Conservation (phyloP, 2,329 filamentous ascomycete genomes). For the Eurotiales sp. region DNA sequence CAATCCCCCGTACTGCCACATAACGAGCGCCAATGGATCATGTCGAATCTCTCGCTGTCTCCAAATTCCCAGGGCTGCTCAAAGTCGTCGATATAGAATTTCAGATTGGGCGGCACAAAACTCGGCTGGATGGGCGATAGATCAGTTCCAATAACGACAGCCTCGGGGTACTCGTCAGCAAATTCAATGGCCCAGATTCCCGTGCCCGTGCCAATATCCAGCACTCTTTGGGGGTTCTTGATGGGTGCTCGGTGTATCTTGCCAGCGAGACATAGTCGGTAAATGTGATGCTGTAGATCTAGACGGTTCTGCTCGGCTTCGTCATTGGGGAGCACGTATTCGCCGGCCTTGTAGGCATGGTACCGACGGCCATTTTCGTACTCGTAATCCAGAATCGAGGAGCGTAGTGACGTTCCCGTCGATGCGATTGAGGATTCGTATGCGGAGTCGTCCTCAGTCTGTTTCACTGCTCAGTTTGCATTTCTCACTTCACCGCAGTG, state of each 20-base stretch:
- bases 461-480: neutral
- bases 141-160: conserved; percentile 17
- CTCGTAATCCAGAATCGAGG: conserved; percentile 15
- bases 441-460: neutral
- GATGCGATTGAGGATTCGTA: neutral
- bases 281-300: conserved; percentile 25
- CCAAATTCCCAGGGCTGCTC: conserved; percentile 25
- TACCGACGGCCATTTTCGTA: neutral
- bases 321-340: conserved; percentile 27
- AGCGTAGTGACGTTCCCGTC: neutral
- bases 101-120: conserved; percentile 11
- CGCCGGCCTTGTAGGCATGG: neutral
- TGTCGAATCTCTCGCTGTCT: conserved; percentile 19
- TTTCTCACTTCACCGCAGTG: neutral
- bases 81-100: conserved; percentile 22
- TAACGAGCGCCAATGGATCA: conserved; percentile 25
- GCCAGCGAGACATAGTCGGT: conserved; percentile 13
- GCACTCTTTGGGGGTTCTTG: neutral
- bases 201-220: conserved; percentile 8
- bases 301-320: conserved; percentile 31
- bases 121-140: conserved; percentile 19
- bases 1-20: conserved; percentile 25
- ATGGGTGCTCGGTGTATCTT: conserved; percentile 17
- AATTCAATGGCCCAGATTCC: conserved; percentile 11
- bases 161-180: conserved; percentile 6